Evolutionary conservation across 192 early-diverging fungal genomes (phyloP).

Genomic region (Coemansia sp.): DNA sequence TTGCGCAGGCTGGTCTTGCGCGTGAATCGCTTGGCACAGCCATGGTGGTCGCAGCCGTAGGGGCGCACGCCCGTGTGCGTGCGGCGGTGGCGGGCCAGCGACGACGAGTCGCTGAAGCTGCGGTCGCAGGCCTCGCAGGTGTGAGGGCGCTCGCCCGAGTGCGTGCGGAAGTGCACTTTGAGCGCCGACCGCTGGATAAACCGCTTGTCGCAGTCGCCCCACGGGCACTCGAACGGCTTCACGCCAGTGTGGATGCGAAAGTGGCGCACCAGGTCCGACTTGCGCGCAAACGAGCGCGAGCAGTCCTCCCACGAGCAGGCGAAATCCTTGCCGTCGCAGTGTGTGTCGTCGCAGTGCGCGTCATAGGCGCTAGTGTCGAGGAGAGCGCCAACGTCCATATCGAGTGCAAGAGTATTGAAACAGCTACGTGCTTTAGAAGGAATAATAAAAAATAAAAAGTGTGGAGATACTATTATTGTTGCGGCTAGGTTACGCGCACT

Average conservation of each 20-base stretch:
- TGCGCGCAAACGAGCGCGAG: constrained; percentile 59
- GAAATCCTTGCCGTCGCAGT: constrained; percentile 1
- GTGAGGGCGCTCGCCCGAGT: constrained; percentile 57
- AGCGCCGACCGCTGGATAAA: constrained; percentile 66
- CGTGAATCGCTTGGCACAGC: constrained; percentile 21
- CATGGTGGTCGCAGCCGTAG: constrained; percentile 59
- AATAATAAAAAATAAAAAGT: neutral
- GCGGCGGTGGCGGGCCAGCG: constrained; percentile 29
- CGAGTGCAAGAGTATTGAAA: neutral
- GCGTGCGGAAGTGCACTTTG: constrained; percentile 64
- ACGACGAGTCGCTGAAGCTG: constrained; percentile 29
- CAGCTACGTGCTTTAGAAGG: neutral
- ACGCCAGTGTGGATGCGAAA: constrained; percentile 57
- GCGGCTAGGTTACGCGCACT: too few species aligned
- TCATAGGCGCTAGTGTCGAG: constrained; percentile 1
- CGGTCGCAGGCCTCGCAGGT: constrained; percentile 21
- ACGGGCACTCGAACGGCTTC: constrained; percentile 23
- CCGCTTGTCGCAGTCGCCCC: constrained; percentile 26
- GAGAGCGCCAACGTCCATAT: constrained; percentile 20
- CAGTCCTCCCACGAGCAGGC: constrained; percentile 36
- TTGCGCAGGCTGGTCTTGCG: constrained; percentile 27
- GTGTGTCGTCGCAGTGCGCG: neutral
- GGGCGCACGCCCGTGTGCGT: constrained; percentile 61
- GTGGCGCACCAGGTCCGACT: constrained; percentile 63
- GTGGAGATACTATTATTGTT: neutral